phyloP scores from a whole-genome alignment of 257 asterid genomes.

The Penstemon eatonii region DNA sequence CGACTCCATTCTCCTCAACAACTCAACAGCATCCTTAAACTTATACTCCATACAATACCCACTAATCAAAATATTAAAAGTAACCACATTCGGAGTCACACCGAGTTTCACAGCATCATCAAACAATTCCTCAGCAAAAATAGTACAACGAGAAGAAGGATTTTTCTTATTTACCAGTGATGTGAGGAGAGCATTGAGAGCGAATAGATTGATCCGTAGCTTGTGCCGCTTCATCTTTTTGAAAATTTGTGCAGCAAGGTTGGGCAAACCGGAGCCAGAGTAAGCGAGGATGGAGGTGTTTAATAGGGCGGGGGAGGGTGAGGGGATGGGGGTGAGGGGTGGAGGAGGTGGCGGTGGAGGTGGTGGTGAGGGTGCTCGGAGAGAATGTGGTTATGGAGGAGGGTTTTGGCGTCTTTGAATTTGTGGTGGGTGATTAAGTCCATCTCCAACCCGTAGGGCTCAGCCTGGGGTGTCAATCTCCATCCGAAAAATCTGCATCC shows the following conservation, averaged over 20 bases:
- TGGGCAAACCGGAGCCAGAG: slow-evolving; percentile 59
- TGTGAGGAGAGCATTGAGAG: slow-evolving; percentile 54
- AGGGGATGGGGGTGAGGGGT: slow-evolving; percentile 53
- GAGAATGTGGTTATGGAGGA: slow-evolving; percentile 53
- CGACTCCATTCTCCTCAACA: slow-evolving; percentile 57
- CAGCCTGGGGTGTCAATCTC: no score
- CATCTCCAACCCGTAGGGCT: no score
- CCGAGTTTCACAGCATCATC: slow-evolving; percentile 68
- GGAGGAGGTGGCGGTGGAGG: slow-evolving; percentile 78
- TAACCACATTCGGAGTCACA: slow-evolving; percentile 53
- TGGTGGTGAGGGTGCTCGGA: slow-evolving; percentile 69
- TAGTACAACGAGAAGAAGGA: slow-evolving; percentile 46
- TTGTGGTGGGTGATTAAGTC: slow-evolving; percentile 54
- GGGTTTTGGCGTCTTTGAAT: slow-evolving; percentile 54
- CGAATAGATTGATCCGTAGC: slow-evolving; percentile 44
- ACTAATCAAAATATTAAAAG: slow-evolving; percentile 66
- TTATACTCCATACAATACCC: slow-evolving; percentile 68
- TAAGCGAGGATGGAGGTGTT: slow-evolving; percentile 64
- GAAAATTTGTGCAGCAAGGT: slow-evolving; percentile 63
- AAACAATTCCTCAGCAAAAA: slow-evolving; percentile 53
- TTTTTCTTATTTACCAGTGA: slow-evolving; percentile 53
- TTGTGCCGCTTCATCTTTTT: slow-evolving; percentile 75
- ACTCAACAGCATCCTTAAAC: slow-evolving; percentile 50
- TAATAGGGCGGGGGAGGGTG: slow-evolving; percentile 53
- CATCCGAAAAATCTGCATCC: no score